Evolutionary conservation across 2,329 filamentous ascomycete genomes (phyloP).

Genomic region (Sporothrix schenckii): DNA sequence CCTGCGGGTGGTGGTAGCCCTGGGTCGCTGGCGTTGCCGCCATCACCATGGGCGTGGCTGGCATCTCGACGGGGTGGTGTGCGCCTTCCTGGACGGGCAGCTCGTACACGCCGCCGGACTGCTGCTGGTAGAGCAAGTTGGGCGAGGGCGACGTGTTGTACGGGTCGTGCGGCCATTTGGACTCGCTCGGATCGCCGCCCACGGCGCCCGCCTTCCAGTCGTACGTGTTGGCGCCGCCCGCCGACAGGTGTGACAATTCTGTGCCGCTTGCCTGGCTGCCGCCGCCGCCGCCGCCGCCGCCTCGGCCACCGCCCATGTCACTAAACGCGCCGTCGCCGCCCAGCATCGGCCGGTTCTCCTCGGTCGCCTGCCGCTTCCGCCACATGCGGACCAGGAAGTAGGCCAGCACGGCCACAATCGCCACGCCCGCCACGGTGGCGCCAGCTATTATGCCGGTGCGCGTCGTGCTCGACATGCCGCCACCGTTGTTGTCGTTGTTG

Average conservation of each 20-base stretch:
- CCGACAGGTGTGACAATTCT: constrained; percentile 19
- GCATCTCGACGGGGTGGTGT: constrained; percentile 39
- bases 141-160: constrained; percentile 3
- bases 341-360: constrained; percentile 43
- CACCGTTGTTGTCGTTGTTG: constrained; percentile 13
- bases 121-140: constrained; percentile 32
- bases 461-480: constrained; percentile 38
- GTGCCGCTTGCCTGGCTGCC: neutral
- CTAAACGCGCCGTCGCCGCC: constrained; percentile 1
- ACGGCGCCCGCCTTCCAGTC: constrained; percentile 27
- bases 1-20: constrained; percentile 2
- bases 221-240: constrained; percentile 18
- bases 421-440: constrained; percentile 34
- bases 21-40: neutral
- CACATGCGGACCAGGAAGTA: constrained; percentile 39
- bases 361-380: constrained; percentile 34
- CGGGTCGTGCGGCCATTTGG: constrained; percentile 19
- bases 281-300: constrained; percentile 31
- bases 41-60: constrained; percentile 34
- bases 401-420: constrained; percentile 35
- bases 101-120: constrained; percentile 57
- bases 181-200: neutral
- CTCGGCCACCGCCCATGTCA: constrained; percentile 36
- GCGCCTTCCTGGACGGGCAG: constrained; percentile 51
- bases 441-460: constrained; percentile 41